These are phyloP conservation scores for Ettlia oleoabundans DNA, from an alignment of 139 green algal genomes.

Conservation along the genomic window DNA sequence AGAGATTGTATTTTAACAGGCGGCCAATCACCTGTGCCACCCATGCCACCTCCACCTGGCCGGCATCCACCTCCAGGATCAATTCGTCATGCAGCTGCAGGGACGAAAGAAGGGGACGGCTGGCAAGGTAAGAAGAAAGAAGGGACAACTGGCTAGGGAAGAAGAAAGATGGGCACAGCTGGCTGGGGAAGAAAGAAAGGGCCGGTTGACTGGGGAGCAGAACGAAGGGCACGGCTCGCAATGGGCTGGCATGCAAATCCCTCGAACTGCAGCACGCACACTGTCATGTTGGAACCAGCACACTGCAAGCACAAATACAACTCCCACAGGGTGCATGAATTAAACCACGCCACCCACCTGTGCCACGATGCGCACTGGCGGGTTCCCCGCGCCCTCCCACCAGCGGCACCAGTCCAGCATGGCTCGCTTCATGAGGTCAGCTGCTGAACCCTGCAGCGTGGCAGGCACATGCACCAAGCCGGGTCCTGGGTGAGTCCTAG, in stretches of 20 bases:
- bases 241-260: too few relatives aligned
- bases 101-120: neutral
- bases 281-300: too few relatives aligned
- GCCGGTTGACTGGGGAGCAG: too few relatives aligned
- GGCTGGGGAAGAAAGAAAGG: too few relatives aligned
- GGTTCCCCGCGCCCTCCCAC: neutral
- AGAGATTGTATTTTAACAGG: neutral
- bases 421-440: constrained; percentile 65
- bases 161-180: too few relatives aligned
- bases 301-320: neutral
- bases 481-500: too few relatives aligned
- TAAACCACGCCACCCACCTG: constrained; percentile 5
- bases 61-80: constrained; percentile 54
- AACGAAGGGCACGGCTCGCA: too few relatives aligned
- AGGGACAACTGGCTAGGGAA: too few relatives aligned
- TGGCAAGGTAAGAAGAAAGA: neutral
- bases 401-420: constrained; percentile 51
- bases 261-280: too few relatives aligned
- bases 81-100: constrained; percentile 67
- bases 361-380: constrained; percentile 40
- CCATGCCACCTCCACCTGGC: neutral
- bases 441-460: constrained; percentile 63
- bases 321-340: neutral
- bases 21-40: constrained; percentile 17
- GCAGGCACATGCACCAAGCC: too few relatives aligned